Conservation (phyloP, 1,284 basidiomycete genomes). For the Cutaneotrichosporon sp. region DNA sequence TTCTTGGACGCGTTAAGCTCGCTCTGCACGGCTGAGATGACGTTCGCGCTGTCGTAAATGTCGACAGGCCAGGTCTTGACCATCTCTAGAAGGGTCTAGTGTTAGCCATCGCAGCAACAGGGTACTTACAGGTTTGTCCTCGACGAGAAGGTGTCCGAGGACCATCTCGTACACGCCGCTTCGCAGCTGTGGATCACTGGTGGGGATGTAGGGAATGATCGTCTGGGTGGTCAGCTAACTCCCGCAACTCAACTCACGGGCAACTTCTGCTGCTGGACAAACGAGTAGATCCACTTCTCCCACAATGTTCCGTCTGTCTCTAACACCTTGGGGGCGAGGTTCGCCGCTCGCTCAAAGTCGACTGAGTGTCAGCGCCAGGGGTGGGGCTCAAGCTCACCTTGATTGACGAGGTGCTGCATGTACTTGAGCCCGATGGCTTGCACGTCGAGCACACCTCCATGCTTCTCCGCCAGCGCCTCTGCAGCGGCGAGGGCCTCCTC, state of each 20-base stretch:
- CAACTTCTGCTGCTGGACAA: slow-evolving; percentile 79
- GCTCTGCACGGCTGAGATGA: slow-evolving; percentile 83
- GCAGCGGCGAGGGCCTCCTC: slow-evolving; percentile 85
- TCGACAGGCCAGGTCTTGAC: slow-evolving; percentile 86
- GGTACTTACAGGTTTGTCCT: slow-evolving; percentile 68
- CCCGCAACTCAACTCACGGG: slow-evolving; percentile 61
- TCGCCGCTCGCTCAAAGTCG: slow-evolving; percentile 79
- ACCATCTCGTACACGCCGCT: slow-evolving; percentile 94
- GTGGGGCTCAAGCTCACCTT: slow-evolving; percentile 63
- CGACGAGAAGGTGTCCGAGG: slow-evolving; percentile 77
- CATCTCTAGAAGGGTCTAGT: slow-evolving; percentile 70
- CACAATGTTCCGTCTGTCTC: slow-evolving; percentile 75
- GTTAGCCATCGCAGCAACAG: background rate
- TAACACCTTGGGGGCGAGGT: slow-evolving; percentile 83
- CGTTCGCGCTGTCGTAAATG: slow-evolving; percentile 84
- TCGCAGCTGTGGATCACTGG: slow-evolving; percentile 73
- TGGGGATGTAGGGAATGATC: slow-evolving; percentile 89
- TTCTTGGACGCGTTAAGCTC: slow-evolving; percentile 70
- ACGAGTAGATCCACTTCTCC: slow-evolving; percentile 95
- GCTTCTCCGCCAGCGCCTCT: slow-evolving; percentile 62
- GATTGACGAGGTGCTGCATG: slow-evolving; percentile 72
- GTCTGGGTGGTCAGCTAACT: slow-evolving; percentile 56
- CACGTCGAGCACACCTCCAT: slow-evolving; percentile 61
- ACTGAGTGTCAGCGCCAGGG: slow-evolving; percentile 60
- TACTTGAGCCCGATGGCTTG: slow-evolving; percentile 79